These are phyloP conservation scores for Dothidotthia symphoricarpi DNA, from an alignment of 2,329 filamentous ascomycete genomes.

Conservation along the genomic window DNA sequence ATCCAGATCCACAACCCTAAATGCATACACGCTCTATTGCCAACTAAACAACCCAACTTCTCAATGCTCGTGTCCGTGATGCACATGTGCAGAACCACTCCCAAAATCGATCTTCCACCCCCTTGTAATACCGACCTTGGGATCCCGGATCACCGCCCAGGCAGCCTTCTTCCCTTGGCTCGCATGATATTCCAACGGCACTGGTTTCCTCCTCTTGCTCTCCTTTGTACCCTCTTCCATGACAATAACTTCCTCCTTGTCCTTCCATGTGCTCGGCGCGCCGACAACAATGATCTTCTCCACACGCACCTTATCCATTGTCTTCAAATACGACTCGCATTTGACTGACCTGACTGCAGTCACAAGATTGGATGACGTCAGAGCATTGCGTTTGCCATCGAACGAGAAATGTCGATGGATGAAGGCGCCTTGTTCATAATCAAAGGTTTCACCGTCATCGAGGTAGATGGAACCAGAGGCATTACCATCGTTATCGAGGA, in stretches of 20 bases:
- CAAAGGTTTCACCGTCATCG: constrained; percentile 92
- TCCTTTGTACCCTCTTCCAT: constrained; percentile 58
- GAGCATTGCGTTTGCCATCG: constrained; percentile 50
- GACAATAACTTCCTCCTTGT: constrained; percentile 61
- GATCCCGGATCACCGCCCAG: constrained; percentile 64
- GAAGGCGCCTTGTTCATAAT: constrained; percentile 80
- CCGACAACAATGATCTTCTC: constrained; percentile 84
- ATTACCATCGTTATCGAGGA: constrained; percentile 64
- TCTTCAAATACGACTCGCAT: constrained; percentile 72
- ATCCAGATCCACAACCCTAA: too few species aligned
- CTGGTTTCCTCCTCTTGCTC: constrained; percentile 47
- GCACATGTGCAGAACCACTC: constrained; percentile 15
- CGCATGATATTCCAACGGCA: constrained; percentile 60
- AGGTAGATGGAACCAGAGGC: constrained; percentile 83
- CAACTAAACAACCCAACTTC: neutral
- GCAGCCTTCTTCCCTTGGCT: constrained; percentile 55
- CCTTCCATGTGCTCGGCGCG: constrained; percentile 69
- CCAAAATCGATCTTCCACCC: constrained; percentile 63
- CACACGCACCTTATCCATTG: constrained; percentile 72
- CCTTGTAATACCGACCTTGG: constrained; percentile 59
- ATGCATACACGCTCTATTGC: too few species aligned
- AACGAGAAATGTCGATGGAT: constrained; percentile 82
- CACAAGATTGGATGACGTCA: constrained; percentile 62
- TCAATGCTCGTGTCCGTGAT: constrained; percentile 28
- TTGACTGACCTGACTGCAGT: constrained; percentile 57